Conservation (phyloP, 1,139 yeast genomes). For the Candida labiduridarum region DNA sequence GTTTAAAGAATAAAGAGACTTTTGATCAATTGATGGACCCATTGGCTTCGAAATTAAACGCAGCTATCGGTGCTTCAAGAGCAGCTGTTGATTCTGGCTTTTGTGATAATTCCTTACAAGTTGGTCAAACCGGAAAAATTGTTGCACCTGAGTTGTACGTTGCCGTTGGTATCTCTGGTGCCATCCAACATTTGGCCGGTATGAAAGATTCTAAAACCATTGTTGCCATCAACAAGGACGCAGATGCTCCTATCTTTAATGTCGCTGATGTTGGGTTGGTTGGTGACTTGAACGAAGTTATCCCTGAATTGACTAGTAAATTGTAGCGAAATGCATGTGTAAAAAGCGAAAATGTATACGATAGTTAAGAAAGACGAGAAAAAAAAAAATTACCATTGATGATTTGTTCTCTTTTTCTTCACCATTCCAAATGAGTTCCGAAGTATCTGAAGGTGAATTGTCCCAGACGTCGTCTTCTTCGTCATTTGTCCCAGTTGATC, state of each 20-base stretch:
- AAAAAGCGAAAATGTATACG: not conserved
- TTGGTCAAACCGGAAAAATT: conserved; percentile 97
- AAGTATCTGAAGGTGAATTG: conserved; percentile 4
- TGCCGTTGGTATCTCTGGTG: conserved; percentile 95
- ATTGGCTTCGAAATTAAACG: conserved; percentile 79
- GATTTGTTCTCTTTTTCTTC: not conserved
- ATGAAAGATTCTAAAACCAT: conserved; percentile 95
- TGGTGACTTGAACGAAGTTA: conserved; percentile 81
- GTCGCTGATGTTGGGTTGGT: conserved; percentile 89
- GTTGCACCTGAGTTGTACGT: conserved; percentile 95
- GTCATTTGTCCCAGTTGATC: conserved; percentile 47
- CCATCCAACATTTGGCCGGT: conserved; percentile 97
- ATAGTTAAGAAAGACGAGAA: not conserved
- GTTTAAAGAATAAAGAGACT: conserved; percentile 85
- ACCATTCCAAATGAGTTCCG: conserved; percentile 2
- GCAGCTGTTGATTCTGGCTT: conserved; percentile 97
- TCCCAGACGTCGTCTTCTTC: conserved; percentile 29
- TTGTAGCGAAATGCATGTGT: conserved; percentile 28
- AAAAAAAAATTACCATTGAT: not conserved
- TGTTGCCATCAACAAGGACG: conserved; percentile 93
- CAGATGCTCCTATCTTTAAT: conserved; percentile 91
- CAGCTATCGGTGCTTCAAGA: conserved; percentile 97
- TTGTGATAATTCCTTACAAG: conserved; percentile 96
- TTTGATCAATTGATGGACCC: conserved; percentile 81
- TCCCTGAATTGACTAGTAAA: conserved; percentile 86